Evolutionary conservation across 1,284 basidiomycete species (phyloP).

Genomic region (Pterula multifida): DNA sequence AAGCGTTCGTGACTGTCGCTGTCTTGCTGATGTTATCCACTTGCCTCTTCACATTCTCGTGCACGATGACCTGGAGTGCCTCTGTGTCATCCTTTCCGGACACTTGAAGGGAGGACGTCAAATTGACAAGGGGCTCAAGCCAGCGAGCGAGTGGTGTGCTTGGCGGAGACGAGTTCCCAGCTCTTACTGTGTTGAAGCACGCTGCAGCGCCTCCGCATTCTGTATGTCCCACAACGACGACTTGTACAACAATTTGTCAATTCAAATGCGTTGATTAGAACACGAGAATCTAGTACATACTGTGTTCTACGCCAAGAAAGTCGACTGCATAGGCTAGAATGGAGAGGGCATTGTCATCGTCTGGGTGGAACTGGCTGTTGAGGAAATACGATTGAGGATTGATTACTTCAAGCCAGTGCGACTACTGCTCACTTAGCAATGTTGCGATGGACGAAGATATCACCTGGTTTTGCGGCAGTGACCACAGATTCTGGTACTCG

Average conservation of each 20-base stretch:
- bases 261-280: slow-evolving; percentile 2
- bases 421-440: slow-evolving; percentile 41
- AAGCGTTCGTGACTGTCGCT: slow-evolving; percentile 56
- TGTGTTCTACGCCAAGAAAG: slow-evolving; percentile 72
- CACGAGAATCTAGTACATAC: slow-evolving; percentile 32
- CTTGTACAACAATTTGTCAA: slow-evolving; percentile 28
- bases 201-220: slow-evolving; percentile 71
- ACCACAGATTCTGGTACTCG: slow-evolving; percentile 49
- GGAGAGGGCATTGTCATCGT: slow-evolving; percentile 70
- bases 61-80: slow-evolving; percentile 48
- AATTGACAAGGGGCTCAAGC: slow-evolving; percentile 57
- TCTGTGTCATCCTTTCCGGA: slow-evolving; percentile 23
- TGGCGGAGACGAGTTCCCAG: slow-evolving; percentile 23
- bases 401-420: neutral
- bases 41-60: slow-evolving; percentile 68
- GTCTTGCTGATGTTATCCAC: slow-evolving; percentile 62
- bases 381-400: neutral
- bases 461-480: slow-evolving; percentile 45
- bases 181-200: slow-evolving; percentile 31
- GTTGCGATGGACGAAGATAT: slow-evolving; percentile 60
- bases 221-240: slow-evolving; percentile 75
- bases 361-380: slow-evolving; percentile 62
- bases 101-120: slow-evolving; percentile 40
- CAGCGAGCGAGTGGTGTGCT: slow-evolving; percentile 54
- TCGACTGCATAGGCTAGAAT: slow-evolving; percentile 78